These are phyloP conservation scores for Neofusicoccum laricinum DNA, from an alignment of 2,329 filamentous ascomycete species.

Conservation along the genomic window DNA sequence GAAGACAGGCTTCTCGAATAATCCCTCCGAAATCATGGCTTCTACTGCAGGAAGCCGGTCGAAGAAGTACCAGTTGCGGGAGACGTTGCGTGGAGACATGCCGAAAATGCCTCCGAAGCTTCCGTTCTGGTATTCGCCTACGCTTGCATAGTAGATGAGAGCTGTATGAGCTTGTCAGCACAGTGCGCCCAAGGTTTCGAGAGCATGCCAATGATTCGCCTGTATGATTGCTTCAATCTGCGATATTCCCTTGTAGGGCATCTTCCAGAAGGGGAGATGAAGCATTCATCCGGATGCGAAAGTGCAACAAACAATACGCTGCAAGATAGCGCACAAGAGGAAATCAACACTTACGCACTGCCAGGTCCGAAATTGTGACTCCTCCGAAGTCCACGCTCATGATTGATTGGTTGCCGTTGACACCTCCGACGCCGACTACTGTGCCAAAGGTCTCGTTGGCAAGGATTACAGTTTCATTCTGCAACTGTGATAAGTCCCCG, in stretches of 20 bases:
- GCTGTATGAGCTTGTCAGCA: neutral
- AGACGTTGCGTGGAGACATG: neutral
- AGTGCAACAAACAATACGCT: too few species aligned
- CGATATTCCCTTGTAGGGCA: too few species aligned
- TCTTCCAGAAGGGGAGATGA: too few species aligned
- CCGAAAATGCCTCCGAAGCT: neutral
- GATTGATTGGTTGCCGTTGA: neutral
- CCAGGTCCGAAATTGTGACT: neutral
- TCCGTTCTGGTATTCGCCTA: neutral
- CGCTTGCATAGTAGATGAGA: neutral
- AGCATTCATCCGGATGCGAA: too few species aligned
- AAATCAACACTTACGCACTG: neutral
- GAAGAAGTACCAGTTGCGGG: constrained; percentile 7
- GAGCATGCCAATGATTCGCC: too few species aligned
- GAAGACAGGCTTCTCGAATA: neutral
- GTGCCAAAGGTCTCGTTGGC: constrained; percentile 2
- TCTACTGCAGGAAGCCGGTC: neutral
- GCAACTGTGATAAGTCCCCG: neutral
- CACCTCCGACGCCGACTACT: neutral
- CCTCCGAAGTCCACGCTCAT: neutral
- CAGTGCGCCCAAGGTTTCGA: too few species aligned
- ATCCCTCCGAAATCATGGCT: neutral
- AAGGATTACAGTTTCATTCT: neutral
- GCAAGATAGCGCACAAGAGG: neutral
- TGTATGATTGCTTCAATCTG: too few species aligned